phyloP scores from a whole-genome alignment of 176 grass and related monocot species.

The Pharus latifolius region DNA sequence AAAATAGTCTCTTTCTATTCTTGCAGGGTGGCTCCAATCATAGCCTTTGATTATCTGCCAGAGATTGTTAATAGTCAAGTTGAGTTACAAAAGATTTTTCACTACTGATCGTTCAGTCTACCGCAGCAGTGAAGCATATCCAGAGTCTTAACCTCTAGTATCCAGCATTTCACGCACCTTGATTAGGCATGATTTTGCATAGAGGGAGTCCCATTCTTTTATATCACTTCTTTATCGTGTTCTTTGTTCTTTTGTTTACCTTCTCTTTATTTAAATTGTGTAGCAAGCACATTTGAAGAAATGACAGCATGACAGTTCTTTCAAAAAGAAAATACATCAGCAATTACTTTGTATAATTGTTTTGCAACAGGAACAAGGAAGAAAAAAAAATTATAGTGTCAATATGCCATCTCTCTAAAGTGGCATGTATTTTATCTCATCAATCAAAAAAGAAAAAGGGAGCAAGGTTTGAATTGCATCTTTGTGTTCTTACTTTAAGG shows the following conservation, averaged over 20 bases:
- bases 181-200: neutral
- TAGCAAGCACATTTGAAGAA: neutral
- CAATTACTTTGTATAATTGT: slow-evolving; percentile 1
- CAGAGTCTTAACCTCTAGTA: neutral
- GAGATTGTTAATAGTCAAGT: slow-evolving; percentile 15
- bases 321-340: neutral
- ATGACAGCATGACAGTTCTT: neutral
- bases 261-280: neutral
- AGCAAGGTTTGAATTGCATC: too few species aligned
- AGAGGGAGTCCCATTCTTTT: neutral
- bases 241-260: slow-evolving; percentile 7
- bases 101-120: slow-evolving; percentile 8
- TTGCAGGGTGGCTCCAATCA: slow-evolving; percentile 41
- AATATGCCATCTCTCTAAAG: neutral
- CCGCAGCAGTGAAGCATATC: neutral
- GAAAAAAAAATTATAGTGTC: slow-evolving; percentile 1
- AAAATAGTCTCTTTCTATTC: slow-evolving; percentile 22
- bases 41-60: slow-evolving; percentile 23
- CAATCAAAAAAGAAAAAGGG: too few species aligned
- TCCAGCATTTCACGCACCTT: neutral
- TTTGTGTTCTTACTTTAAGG: too few species aligned
- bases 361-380: neutral
- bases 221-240: neutral
- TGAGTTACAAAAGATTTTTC: slow-evolving; percentile 18
- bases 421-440: neutral